Percentiles rank a stretch among this genome's conserved stretches.
Conservation (phyloP, 176 grass and related monocot genomes). For the Bothriochloa decipiens region DNA sequence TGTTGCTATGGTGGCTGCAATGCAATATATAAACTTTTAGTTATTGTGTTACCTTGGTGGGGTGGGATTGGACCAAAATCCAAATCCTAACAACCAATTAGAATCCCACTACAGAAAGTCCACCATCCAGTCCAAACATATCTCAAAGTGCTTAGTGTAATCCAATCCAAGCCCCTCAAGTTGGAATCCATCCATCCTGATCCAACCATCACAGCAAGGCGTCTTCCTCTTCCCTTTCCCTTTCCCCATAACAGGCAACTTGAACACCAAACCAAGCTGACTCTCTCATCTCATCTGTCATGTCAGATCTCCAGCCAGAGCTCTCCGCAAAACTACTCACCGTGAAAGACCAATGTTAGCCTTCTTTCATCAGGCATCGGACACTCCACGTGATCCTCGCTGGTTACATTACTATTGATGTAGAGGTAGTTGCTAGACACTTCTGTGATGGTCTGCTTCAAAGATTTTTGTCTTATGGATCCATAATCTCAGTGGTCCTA, state of each 20-base stretch:
- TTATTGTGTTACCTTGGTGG: constrained; percentile 4
- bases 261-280: not conserved
- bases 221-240: not conserved
- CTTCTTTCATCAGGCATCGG: not conserved
- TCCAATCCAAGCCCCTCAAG: not conserved
- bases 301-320: constrained; percentile 5
- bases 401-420: not conserved
- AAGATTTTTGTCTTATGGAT: constrained; percentile 8
- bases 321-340: not conserved
- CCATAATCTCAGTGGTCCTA: constrained; percentile 11
- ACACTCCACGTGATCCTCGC: not conserved
- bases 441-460: not conserved
- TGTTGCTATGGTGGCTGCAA: not conserved
- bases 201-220: not conserved
- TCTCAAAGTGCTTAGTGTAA: not conserved
- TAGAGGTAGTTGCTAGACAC: not conserved
- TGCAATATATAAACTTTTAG: not conserved
- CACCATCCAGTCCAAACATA: not conserved
- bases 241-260: not conserved
- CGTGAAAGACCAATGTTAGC: not conserved
- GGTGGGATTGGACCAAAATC: not conserved
- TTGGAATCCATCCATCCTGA: not conserved
- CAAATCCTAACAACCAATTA: not conserved
- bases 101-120: not conserved
- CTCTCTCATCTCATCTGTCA: constrained; percentile 2